These are phyloP conservation scores for Pythium sp. DNA, from an alignment of 352 stramenopile species.

Conservation along the genomic window DNA sequence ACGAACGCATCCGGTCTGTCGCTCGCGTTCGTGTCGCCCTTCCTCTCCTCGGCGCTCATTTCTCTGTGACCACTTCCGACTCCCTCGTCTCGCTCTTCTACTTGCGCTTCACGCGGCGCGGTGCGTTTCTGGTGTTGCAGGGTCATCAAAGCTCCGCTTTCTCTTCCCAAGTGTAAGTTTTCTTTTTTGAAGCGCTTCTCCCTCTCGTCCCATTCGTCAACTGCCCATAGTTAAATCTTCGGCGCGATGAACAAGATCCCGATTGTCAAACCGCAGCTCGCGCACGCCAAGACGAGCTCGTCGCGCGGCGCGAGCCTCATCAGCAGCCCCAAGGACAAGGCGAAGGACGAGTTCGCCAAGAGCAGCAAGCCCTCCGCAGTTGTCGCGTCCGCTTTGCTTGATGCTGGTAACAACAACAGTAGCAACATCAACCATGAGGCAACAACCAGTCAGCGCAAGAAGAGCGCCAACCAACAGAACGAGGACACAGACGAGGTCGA, in stretches of 20 bases:
- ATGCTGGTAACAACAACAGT: background rate
- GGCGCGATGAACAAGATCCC: conserved; percentile 32
- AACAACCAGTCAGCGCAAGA: conserved; percentile 11
- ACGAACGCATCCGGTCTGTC: background rate
- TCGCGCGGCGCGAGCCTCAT: conserved; percentile 21
- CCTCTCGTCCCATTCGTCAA: background rate
- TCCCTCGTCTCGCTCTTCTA: background rate
- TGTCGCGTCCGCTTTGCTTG: background rate
- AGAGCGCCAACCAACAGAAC: conserved; percentile 18
- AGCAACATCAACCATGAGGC: background rate
- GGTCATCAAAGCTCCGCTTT: background rate
- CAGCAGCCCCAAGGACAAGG: conserved; percentile 5
- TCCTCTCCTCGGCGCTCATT: background rate
- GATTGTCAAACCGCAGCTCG: conserved; percentile 23
- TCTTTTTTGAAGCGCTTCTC: background rate
- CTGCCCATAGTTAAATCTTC: background rate
- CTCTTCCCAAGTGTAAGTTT: background rate
- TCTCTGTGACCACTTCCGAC: background rate
- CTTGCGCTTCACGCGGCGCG: background rate
- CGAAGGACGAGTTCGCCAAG: background rate
- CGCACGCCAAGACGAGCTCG: conserved; percentile 29
- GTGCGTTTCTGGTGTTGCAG: conserved; percentile 11
- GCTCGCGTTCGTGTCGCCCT: background rate
- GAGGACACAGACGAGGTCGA: conserved; percentile 13
- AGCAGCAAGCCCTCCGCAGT: background rate